These are phyloP conservation scores for Macrolepiota albuminosa DNA, from an alignment of 768 basidiomycete species.

Conservation along the genomic window DNA sequence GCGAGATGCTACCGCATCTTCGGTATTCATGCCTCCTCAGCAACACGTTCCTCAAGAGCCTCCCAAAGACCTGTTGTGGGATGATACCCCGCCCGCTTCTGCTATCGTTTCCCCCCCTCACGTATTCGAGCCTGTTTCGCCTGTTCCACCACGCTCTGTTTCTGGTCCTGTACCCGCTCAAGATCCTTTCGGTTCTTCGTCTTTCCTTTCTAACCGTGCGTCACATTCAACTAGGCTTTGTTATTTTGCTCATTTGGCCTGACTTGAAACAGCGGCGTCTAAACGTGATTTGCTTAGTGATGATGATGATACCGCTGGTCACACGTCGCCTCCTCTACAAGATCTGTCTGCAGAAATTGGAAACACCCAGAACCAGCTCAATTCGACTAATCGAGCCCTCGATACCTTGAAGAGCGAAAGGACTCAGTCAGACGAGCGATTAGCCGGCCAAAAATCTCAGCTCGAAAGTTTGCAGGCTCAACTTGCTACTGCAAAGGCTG, in stretches of 20 bases:
- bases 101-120: slow-evolving; percentile 37
- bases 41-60: slow-evolving; percentile 41
- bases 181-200: slow-evolving; percentile 50
- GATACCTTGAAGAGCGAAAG: slow-evolving; percentile 65
- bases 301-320: slow-evolving; percentile 53
- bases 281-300: slow-evolving; percentile 65
- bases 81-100: slow-evolving; percentile 50
- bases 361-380: slow-evolving; percentile 80
- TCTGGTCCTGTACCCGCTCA: slow-evolving; percentile 20
- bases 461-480: slow-evolving; percentile 80
- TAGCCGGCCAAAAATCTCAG: slow-evolving; percentile 67
- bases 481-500: slow-evolving; percentile 75
- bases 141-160: slow-evolving; percentile 21
- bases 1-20: slow-evolving; percentile 40
- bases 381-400: slow-evolving; percentile 71
- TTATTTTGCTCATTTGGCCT: neutral
- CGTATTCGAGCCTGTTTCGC: slow-evolving; percentile 21
- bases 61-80: slow-evolving; percentile 44
- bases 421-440: slow-evolving; percentile 53
- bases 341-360: slow-evolving; percentile 85
- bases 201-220: slow-evolving; percentile 25
- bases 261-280: slow-evolving; percentile 8
- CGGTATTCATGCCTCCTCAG: slow-evolving; percentile 32
- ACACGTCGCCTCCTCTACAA: slow-evolving; percentile 48
- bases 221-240: neutral